Base-by-base conservation (phyloP, 2,329 filamentous ascomycete genomes). In the Fusarium sp. region DNA sequence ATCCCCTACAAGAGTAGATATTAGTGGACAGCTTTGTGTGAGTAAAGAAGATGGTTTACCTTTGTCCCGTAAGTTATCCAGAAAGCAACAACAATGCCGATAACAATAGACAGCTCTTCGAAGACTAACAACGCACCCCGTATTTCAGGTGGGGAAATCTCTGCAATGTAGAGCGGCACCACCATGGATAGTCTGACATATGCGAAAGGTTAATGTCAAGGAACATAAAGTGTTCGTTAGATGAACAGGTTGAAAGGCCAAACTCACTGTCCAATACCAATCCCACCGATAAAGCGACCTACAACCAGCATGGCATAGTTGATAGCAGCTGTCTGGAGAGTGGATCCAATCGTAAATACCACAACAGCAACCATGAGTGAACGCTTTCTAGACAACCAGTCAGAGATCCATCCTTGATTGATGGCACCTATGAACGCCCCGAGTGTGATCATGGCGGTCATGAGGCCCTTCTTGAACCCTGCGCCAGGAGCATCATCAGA, bases 371-470 rank as follows among this genome's bases (percentile, higher is more conserved):
- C 66, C 40, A 81, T 77, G 15, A 83, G 80, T 11, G 80, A 80
- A 12, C 79, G 78, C 42, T 80, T 81, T 28, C 81, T 77, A 2
- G 79, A 81, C 30, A 81, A 69, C 15, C 66, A 67, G 64, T 83
- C 81, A 37, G 81, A 79, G 10, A 83, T 67, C 65, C 83, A 81
- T 2, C 83, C 82, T 64, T 83, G 83, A 65, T 82, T 75, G 28
- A 87, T 77, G 6, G 86, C 86, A 11, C 86, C 86, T 67, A 86
- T 77, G 81, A 85, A 86, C 11, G 85, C 86, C 61, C 84, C 81
- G 1, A 88, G 79, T 6, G 86, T 78, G 11, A 88, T 78, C n/a
- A 84, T 85, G 37, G 86, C 86, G 9, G 87, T 85, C 71, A 87
- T 86, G 81, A 86, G 86, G 30, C 86, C 78, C 25, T 75, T 76